Conservation (phyloP, 495 filamentous ascomycete species). For the Aeminium ludgeri region DNA sequence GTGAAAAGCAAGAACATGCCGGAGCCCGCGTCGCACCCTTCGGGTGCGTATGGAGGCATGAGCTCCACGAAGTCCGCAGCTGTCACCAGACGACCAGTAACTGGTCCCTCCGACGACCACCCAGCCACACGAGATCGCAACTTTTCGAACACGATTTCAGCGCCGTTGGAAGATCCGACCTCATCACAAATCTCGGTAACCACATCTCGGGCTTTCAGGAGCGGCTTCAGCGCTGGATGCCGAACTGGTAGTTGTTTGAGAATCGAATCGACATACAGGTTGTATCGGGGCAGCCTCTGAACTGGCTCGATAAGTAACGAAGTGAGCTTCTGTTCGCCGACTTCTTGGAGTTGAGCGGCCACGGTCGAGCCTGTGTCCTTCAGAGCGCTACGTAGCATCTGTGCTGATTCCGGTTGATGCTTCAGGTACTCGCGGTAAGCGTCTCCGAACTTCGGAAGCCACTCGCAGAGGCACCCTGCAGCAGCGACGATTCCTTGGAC, state of each 20-base stretch:
- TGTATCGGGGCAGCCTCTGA: conserved; percentile 86
- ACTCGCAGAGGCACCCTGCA: conserved; percentile 62
- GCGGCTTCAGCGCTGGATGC: conserved; percentile 60
- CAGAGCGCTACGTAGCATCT: conserved; percentile 56
- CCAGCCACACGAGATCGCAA: conserved; percentile 56
- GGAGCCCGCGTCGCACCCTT: conserved; percentile 14
- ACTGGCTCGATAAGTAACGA: conserved; percentile 95
- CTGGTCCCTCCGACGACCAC: conserved; percentile 61
- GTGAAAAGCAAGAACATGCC: conserved; percentile 74
- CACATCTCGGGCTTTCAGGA: conserved; percentile 75
- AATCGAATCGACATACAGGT: conserved; percentile 90
- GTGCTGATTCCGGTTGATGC: conserved; percentile 66
- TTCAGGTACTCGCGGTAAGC: conserved; percentile 84
- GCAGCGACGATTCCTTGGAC: conserved; percentile 56
- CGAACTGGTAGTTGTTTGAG: conserved; percentile 62
- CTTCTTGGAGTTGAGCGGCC: conserved; percentile 57
- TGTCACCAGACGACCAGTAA: conserved; percentile 64
- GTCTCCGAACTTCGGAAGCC: conserved; percentile 77
- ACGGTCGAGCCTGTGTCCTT: conserved; percentile 62
- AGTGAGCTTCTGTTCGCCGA: conserved; percentile 77
- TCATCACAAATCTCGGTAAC: conserved; percentile 90
- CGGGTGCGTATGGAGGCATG: conserved; percentile 48
- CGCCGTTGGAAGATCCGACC: conserved; percentile 48
- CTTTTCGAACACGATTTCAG: conserved; percentile 51
- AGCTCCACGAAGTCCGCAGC: conserved; percentile 72